These are phyloP conservation scores for Penicillium tannophilum DNA, from an alignment of 495 filamentous ascomycete genomes.

Conservation along the genomic window DNA sequence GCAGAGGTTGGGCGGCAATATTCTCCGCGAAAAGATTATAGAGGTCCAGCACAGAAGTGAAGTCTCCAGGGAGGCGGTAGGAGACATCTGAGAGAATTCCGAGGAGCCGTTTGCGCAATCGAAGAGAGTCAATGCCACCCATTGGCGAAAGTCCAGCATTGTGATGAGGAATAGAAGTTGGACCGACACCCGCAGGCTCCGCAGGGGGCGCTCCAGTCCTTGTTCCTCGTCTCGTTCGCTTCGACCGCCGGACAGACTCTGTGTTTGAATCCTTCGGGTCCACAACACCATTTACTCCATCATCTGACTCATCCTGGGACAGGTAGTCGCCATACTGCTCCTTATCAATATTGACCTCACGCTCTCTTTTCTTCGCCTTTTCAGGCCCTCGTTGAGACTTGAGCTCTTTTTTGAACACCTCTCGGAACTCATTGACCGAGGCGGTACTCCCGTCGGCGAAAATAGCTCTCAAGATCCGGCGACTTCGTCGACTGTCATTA, in stretches of 20 bases:
- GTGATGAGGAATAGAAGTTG: conserved; percentile 10
- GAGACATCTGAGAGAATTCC: conserved; percentile 55
- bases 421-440: conserved; percentile 55
- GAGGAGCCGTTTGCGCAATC: conserved; percentile 66
- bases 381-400: conserved; percentile 24
- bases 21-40: conserved; percentile 68
- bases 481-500: conserved; percentile 40
- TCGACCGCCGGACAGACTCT: conserved; percentile 22
- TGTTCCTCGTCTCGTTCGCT: conserved; percentile 39
- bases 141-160: conserved; percentile 34
- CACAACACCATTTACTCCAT: conserved; percentile 29
- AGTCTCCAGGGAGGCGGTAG: conserved; percentile 38
- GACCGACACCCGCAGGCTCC: conserved; percentile 5
- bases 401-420: conserved; percentile 64
- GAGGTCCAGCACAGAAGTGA: conserved; percentile 56
- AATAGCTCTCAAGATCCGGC: conserved; percentile 62
- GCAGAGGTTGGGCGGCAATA: conserved; percentile 65
- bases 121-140: conserved; percentile 59
- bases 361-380: conserved; percentile 42
- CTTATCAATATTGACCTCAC: conserved; percentile 59
- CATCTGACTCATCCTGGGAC: conserved; percentile 46
- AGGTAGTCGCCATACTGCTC: conserved; percentile 61
- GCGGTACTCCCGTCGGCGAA: conserved; percentile 60
- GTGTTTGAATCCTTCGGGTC: conserved; percentile 14
- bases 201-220: conserved; percentile 17